phyloP scores from a whole-genome alignment of 495 filamentous ascomycete species.

The Aspergillus wentii region DNA sequence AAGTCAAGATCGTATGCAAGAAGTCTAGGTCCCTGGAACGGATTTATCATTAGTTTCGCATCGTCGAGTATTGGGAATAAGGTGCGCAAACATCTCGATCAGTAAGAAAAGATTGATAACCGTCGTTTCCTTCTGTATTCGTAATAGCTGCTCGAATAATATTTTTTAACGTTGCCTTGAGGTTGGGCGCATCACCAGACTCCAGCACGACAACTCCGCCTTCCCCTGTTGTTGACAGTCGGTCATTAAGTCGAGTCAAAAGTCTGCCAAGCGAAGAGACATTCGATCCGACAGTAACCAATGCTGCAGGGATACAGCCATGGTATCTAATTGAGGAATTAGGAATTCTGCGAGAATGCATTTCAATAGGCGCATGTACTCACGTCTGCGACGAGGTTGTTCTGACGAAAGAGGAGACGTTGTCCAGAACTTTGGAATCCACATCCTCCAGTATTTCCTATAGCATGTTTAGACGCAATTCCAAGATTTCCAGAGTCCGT shows the following conservation, averaged over 20 bases:
- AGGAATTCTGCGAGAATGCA: conserved; percentile 3
- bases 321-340: conserved; percentile 26
- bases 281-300: conserved; percentile 84
- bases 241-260: conserved; percentile 58
- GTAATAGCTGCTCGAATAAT: conserved; percentile 68
- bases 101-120: conserved; percentile 38
- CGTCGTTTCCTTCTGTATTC: conserved; percentile 45
- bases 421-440: conserved; percentile 54
- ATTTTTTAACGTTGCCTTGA: conserved; percentile 78
- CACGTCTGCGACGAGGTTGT: conserved; percentile 43
- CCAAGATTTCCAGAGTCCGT: not conserved
- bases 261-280: conserved; percentile 72
- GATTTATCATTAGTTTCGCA: conserved; percentile 11
- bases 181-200: conserved; percentile 72
- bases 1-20: conserved; percentile 89
- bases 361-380: conserved; percentile 4
- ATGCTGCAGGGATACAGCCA: conserved; percentile 65
- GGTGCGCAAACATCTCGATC: conserved; percentile 47
- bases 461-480: conserved; percentile 3
- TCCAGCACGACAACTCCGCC: conserved; percentile 63
- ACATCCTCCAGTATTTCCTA: conserved; percentile 37
- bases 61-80: not conserved
- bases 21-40: conserved; percentile 65
- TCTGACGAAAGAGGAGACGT: conserved; percentile 63
- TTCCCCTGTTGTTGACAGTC: conserved; percentile 41